Base-by-base conservation (phyloP, 768 basidiomycete species). In the Royoungia palumana region DNA sequence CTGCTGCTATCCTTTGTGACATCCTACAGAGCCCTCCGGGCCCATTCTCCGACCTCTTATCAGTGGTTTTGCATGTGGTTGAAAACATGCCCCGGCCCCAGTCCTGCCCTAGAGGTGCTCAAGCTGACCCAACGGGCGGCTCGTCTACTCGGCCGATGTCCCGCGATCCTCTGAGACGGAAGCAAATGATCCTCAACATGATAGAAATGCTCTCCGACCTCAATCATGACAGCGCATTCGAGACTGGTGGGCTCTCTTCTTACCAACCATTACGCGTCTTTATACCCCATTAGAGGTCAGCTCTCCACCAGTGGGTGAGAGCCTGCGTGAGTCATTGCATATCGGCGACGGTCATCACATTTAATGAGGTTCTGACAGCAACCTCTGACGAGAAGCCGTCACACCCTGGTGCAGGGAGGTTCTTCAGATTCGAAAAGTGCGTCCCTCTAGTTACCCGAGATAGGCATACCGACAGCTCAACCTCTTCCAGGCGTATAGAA, bases 301-400 rank as follows among this genome's bases (percentile, higher is more conserved):
- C 46, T 62, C 72, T n/a, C 67, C 68, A 10, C 72, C 69, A 5
- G 58, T 62, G 46, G 76, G 77, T 34, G 77, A 78, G 40, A 75
- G 75, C 49, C 69, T 73, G 49, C 75, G 77, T 47, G 48, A 58
- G 53, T 49, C 21, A 17, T 35, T 22, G 13, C 41, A 22, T 34
- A 19, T 55, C 34, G 39, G 19, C n/a, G 19, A 27, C 14, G 38
- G 25, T n/a, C 27, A 46, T 37, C 44, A 19, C 58, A 21, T 3
- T 36, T 54, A 40, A 61, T 12, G 25, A 16, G n/a, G 34, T 45
- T 37, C n/a, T 51, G 44, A 9, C 25, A 68, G 64, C 55, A 67
- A 79, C 73, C 14, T 73, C 70, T 36, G 77, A 80, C 44, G 80
- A 81, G 49, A 75, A 75, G 50, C 56, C 76, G 20, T 76, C 76